phyloP scores from a whole-genome alignment of 2,329 filamentous ascomycete species.

The Sphaerulina musiva region DNA sequence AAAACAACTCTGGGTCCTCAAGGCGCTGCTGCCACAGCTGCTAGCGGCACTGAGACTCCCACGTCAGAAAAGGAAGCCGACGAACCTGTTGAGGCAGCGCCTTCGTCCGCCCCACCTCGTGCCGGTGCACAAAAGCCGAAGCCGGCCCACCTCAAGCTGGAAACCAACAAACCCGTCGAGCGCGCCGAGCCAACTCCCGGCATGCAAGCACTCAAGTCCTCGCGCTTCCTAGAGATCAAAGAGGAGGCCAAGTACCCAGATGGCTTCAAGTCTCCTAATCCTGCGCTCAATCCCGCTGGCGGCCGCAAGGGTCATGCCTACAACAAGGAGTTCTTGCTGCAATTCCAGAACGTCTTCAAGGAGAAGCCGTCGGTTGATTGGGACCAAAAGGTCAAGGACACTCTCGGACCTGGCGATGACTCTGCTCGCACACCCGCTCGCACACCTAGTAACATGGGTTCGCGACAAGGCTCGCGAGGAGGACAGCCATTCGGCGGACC shows the following conservation, averaged over 20 bases:
- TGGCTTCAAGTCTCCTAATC: constrained; percentile 82
- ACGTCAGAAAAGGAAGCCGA: constrained; percentile 36
- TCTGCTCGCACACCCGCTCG: constrained; percentile 59
- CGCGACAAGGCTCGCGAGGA: constrained; percentile 42
- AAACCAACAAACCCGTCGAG: constrained; percentile 80
- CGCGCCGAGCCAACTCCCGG: constrained; percentile 88
- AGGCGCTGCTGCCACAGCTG: constrained; percentile 28
- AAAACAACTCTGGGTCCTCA: constrained; percentile 45
- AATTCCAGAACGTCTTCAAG: constrained; percentile 93
- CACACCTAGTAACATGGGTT: constrained; percentile 43
- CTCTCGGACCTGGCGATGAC: constrained; percentile 69
- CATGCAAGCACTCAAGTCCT: constrained; percentile 85
- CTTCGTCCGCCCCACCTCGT: constrained; percentile 26
- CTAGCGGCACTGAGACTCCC: constrained; percentile 33
- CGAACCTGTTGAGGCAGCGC: constrained; percentile 19
- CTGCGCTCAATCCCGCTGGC: constrained; percentile 73
- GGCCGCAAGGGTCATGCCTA: constrained; percentile 86
- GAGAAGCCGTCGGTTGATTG: constrained; percentile 95
- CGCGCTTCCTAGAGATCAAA: constrained; percentile 76
- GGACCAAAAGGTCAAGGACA: constrained; percentile 77
- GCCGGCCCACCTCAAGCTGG: constrained; percentile 81
- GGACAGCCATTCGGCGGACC: constrained; percentile 43
- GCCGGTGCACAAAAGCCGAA: constrained; percentile 61
- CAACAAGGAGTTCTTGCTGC: constrained; percentile 87
- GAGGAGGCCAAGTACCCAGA: constrained; percentile 70